Evolutionary conservation across 2,329 filamentous ascomycete genomes (phyloP).

Genomic region (Alternaria hordeiaustralica): DNA sequence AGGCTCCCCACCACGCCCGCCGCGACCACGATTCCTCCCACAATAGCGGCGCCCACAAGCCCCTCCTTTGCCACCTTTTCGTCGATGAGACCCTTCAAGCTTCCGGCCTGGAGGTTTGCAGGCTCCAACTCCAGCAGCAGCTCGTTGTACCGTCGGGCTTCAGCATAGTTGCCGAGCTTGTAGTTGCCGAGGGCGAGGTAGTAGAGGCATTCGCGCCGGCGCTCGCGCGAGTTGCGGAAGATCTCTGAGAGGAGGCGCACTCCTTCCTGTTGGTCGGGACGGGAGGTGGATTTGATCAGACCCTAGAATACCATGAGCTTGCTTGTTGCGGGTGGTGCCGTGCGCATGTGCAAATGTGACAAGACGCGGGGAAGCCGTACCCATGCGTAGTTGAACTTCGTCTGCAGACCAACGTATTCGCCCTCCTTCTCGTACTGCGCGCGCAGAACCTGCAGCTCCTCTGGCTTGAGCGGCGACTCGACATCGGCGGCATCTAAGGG

Average conservation of each 20-base stretch:
- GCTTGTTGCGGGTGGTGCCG: slow-evolving; percentile 1
- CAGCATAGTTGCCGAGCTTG: slow-evolving; percentile 96
- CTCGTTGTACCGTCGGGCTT: slow-evolving; percentile 94
- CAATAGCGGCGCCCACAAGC: slow-evolving; percentile 90
- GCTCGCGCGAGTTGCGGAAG: slow-evolving; percentile 90
- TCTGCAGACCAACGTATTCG: slow-evolving; percentile 94
- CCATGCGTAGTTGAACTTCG: slow-evolving; percentile 99
- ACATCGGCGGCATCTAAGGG: slow-evolving; percentile 90
- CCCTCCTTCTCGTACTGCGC: slow-evolving; percentile 97
- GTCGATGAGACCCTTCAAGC: slow-evolving; percentile 86
- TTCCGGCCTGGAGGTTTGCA: slow-evolving; percentile 86
- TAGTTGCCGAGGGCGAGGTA: slow-evolving; percentile 97
- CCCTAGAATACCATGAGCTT: slow-evolving; percentile 63
- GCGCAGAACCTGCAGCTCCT: slow-evolving; percentile 90
- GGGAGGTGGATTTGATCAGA: slow-evolving; percentile 87
- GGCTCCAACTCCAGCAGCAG: slow-evolving; percentile 89
- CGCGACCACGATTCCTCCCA: slow-evolving; percentile 89
- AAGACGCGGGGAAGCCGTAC: slow-evolving; percentile 57
- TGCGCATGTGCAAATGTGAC: not conserved
- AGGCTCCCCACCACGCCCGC: slow-evolving; percentile 93
- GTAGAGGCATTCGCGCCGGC: slow-evolving; percentile 96
- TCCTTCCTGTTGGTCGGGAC: slow-evolving; percentile 89
- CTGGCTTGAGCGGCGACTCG: slow-evolving; percentile 90
- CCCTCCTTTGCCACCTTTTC: slow-evolving; percentile 97
- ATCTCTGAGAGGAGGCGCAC: slow-evolving; percentile 95